Evolutionary conservation across 352 stramenopile genomes (phyloP).

Genomic region (Phytophthora chlamydospora): DNA sequence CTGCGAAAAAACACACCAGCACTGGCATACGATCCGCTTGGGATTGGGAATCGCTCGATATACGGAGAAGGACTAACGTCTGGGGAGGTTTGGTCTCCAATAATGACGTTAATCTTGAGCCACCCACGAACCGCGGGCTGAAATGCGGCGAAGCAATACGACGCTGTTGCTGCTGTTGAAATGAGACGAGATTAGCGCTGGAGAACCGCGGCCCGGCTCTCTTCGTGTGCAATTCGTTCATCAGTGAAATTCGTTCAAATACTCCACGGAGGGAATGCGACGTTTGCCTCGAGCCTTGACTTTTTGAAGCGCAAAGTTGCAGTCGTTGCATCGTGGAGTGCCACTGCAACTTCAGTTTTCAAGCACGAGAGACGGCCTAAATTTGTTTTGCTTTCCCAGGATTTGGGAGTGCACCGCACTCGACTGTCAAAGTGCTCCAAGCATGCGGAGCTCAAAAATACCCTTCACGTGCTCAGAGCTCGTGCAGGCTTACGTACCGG

Average conservation of each 20-base stretch:
- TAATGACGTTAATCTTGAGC: too few relatives aligned
- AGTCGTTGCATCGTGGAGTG: constrained; percentile 17
- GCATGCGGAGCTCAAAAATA: background rate
- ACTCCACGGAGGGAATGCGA: constrained; percentile 16
- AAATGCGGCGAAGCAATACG: too few relatives aligned
- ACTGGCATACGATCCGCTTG: constrained; percentile 17
- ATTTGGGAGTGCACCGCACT: constrained; percentile 25
- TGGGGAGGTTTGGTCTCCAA: constrained; percentile 14
- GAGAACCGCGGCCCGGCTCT: too few relatives aligned
- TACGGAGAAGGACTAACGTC: constrained; percentile 19
- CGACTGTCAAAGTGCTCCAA: constrained; percentile 15
- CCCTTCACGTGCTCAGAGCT: too few relatives aligned
- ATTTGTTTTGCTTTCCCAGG: constrained; percentile 14
- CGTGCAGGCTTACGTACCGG: too few relatives aligned
- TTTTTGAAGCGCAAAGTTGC: constrained; percentile 20
- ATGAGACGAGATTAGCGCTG: too few relatives aligned
- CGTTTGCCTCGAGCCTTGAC: constrained; percentile 14
- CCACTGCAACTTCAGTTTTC: constrained; percentile 34
- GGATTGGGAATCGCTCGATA: constrained; percentile 20
- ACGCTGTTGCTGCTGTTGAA: too few relatives aligned
- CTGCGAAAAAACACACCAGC: constrained; percentile 14
- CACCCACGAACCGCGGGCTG: background rate
- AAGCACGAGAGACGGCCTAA: constrained; percentile 23
- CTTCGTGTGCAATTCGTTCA: too few relatives aligned
- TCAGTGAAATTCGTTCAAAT: background rate